Conservation (phyloP, 768 basidiomycete genomes). For the Strobilomyces echinocephalus region DNA sequence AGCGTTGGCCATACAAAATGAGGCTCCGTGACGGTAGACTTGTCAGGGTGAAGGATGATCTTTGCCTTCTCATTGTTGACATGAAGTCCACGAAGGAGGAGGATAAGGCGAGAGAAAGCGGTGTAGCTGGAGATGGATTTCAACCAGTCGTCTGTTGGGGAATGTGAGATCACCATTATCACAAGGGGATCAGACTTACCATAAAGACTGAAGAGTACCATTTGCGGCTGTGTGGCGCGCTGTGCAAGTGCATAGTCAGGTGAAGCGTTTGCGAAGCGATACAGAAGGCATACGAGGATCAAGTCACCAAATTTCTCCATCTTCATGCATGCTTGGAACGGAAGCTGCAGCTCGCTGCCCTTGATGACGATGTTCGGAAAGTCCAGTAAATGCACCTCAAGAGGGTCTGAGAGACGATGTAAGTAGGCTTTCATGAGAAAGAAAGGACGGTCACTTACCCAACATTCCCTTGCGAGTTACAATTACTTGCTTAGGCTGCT, state of each 20-base stretch:
- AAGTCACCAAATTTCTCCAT: slow-evolving; percentile 99
- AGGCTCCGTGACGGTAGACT: slow-evolving; percentile 92
- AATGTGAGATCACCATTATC: slow-evolving; percentile 5
- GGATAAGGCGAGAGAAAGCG: slow-evolving; percentile 95
- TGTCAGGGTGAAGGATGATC: slow-evolving; percentile 95
- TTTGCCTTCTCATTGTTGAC: slow-evolving; percentile 99
- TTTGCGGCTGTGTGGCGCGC: slow-evolving; percentile 97
- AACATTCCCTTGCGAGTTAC: slow-evolving; percentile 99
- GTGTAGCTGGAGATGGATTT: slow-evolving; percentile 99
- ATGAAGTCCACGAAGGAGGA: slow-evolving; percentile 94
- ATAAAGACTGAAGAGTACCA: slow-evolving; percentile 98
- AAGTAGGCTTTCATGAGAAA: not conserved
- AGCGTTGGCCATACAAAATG: slow-evolving; percentile 98
- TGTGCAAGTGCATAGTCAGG: slow-evolving; percentile 24
- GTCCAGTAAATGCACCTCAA: slow-evolving; percentile 97
- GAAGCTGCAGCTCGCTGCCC: slow-evolving; percentile 94
- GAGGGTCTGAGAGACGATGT: slow-evolving; percentile 53
- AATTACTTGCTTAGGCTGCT: slow-evolving; percentile 99
- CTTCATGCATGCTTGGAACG: slow-evolving; percentile 99
- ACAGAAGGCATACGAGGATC: slow-evolving; percentile 56
- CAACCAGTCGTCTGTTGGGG: slow-evolving; percentile 83
- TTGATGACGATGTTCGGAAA: slow-evolving; percentile 99
- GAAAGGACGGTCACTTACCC: slow-evolving; percentile 42
- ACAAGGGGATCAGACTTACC: slow-evolving; percentile 37
- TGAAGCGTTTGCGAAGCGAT: not conserved